A percentile compares a stretch with the other conserved stretches of the same genome.
Evolutionary conservation across 257 asterid species (phyloP).

Genomic region (Marsdenia floribunda): DNA sequence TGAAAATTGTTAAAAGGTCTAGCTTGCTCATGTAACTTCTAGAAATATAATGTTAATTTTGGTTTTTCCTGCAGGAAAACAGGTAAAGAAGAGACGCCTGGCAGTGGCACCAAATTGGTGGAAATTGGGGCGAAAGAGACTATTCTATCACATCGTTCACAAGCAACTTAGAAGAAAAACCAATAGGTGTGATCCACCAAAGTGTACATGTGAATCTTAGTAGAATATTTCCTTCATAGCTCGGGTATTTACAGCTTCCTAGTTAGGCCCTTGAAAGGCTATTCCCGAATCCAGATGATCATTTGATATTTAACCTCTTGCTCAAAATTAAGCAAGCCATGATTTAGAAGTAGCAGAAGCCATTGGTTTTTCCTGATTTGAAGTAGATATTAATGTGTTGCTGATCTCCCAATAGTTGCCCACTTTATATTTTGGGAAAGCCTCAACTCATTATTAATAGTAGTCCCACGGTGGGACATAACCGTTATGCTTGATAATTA

Average conservation of each 20-base stretch:
- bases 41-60: neutral
- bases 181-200: constrained; percentile 20
- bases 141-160: constrained; percentile 43
- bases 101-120: constrained; percentile 60
- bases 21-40: neutral
- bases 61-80: constrained; percentile 43
- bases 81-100: constrained; percentile 37
- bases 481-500: neutral
- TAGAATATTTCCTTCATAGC: constrained; percentile 3
- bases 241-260: neutral
- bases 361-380: neutral
- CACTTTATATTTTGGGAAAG: neutral
- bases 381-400: neutral
- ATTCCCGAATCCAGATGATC: neutral
- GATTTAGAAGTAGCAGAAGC: neutral
- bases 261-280: neutral
- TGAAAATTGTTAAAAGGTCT: neutral
- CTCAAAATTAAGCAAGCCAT: neutral
- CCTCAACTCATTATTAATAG: neutral
- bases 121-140: constrained; percentile 66
- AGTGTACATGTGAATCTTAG: constrained; percentile 19
- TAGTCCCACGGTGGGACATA: neutral
- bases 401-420: neutral
- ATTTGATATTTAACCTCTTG: neutral
- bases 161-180: constrained; percentile 36